Evolutionary conservation across 148 eudicot species (phyloP).

Genomic region (Rhododendron henanense): DNA sequence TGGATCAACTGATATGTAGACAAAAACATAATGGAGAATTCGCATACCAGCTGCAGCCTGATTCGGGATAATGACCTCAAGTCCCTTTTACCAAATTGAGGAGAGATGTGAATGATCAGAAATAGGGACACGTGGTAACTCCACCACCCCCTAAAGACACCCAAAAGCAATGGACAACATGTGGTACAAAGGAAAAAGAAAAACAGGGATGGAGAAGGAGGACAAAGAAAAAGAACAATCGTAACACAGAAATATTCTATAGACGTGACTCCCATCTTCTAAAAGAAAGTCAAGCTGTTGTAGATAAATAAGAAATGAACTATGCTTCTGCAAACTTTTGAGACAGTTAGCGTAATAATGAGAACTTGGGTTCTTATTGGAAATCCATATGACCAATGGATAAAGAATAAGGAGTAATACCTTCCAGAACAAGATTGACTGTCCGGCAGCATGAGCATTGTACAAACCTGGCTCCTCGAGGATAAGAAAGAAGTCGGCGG

Average conservation of each 20-base stretch:
- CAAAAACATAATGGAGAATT: neutral
- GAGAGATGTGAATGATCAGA: neutral
- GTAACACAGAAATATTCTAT: neutral
- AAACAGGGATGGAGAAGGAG: neutral
- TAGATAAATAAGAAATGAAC: neutral
- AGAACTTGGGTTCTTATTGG: neutral
- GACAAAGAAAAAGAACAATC: neutral
- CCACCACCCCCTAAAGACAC: neutral
- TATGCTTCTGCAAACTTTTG: neutral
- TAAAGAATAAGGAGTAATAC: slow-evolving; percentile 25
- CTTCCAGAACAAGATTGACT: slow-evolving; percentile 81
- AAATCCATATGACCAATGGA: neutral
- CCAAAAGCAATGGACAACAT: neutral
- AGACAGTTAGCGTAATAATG: neutral
- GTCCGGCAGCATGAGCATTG: slow-evolving; percentile 73
- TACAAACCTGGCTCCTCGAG: slow-evolving; percentile 64
- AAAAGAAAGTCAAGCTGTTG: neutral
- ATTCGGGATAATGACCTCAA: neutral
- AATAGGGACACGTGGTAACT: neutral
- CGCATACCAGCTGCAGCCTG: neutral
- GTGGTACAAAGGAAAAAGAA: neutral
- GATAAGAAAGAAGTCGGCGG: slow-evolving; percentile 64
- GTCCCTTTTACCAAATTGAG: neutral
- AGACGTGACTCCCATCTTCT: neutral
- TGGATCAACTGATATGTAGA: neutral